Base-by-base conservation (phyloP, 2,329 filamentous ascomycete genomes). In the Aspergillus intermedius region DNA sequence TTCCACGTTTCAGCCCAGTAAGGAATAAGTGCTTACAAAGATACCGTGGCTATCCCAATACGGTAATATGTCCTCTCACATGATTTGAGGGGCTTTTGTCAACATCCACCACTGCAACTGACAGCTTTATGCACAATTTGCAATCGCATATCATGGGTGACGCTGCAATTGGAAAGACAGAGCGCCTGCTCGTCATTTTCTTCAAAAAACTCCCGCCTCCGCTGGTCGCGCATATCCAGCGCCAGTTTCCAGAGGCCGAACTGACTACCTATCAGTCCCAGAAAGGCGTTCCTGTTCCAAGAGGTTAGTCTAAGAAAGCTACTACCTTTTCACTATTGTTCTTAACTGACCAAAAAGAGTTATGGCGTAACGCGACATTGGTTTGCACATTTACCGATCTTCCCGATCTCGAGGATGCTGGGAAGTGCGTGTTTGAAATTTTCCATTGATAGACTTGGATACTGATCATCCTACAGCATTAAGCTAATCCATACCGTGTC, bases 401-500 rank as follows among this genome's bases (percentile, higher is more conserved):
- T 8, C 63, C 63, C 3, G 47, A 54, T 4, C 54, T 52, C 12
- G 59, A 64, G 46, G 63, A 66, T 52, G 54, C 60, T 3, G 45
- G 51, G 13, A 58, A 65, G 63, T 65, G 55, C 39, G 44, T 10
- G 12, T n/a, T 12, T 17, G 21, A 19, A 17, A 12, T 8, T 15
- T 10, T n/a, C 17, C 17, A 17, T 39, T 12, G 8, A 15, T 25
- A 17, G n/a, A 37, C 13, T 9, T 40, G 13, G 5, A 12, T 4
- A 10, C 23, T 22, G 3, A 25, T 21, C 4, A 30, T 8, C 32
- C 1, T 8, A 8, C 42, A 71, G 68, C 23, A 56, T 73, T 17
- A 71, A 77, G 53, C 61, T 80, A 44, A 74, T 83, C 45, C 81
- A 83, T 48, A 73, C 80, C 51, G 71, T 78, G 54, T 79, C 76